phyloP scores from a whole-genome alignment of 768 basidiomycete genomes.

The Mycena sanguinolenta region DNA sequence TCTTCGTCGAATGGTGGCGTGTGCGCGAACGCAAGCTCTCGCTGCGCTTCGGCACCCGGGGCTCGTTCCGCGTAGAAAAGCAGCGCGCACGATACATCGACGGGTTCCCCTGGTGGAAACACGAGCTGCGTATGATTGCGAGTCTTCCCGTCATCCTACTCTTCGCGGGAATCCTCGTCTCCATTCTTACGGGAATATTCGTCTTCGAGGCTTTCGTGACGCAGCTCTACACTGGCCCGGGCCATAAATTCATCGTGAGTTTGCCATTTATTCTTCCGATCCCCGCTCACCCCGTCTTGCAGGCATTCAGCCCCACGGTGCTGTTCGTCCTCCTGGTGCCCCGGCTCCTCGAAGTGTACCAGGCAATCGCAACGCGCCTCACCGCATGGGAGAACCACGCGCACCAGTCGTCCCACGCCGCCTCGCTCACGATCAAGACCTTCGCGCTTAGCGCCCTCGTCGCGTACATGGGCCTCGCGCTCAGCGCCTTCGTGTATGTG shows the following conservation, averaged over 20 bases:
- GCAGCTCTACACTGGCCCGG: slow-evolving; percentile 89
- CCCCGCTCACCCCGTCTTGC: slow-evolving; percentile 16
- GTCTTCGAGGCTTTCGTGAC: slow-evolving; percentile 94
- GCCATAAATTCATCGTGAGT: slow-evolving; percentile 81
- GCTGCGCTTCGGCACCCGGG: slow-evolving; percentile 84
- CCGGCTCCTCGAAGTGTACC: slow-evolving; percentile 80
- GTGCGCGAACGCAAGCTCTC: slow-evolving; percentile 88
- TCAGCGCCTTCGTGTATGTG: slow-evolving; percentile 96
- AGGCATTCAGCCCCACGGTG: slow-evolving; percentile 88
- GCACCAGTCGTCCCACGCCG: slow-evolving; percentile 80
- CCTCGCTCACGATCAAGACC: slow-evolving; percentile 89
- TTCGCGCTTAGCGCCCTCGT: slow-evolving; percentile 92
- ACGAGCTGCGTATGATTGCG: slow-evolving; percentile 76
- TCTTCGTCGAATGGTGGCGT: slow-evolving; percentile 94
- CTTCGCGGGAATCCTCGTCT: slow-evolving; percentile 78
- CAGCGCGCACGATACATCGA: slow-evolving; percentile 71
- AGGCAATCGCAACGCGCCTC: slow-evolving; percentile 72
- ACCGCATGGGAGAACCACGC: slow-evolving; percentile 95
- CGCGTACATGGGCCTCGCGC: slow-evolving; percentile 90
- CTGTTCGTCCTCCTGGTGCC: slow-evolving; percentile 88
- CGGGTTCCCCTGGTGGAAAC: slow-evolving; percentile 78
- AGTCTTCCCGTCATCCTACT: slow-evolving; percentile 80
- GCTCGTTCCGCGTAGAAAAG: slow-evolving; percentile 82
- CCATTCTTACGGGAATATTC: slow-evolving; percentile 85
- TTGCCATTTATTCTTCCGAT: neutral